Evolutionary conservation across 345 rosid genomes (phyloP).

Genomic region (Viola odorata): DNA sequence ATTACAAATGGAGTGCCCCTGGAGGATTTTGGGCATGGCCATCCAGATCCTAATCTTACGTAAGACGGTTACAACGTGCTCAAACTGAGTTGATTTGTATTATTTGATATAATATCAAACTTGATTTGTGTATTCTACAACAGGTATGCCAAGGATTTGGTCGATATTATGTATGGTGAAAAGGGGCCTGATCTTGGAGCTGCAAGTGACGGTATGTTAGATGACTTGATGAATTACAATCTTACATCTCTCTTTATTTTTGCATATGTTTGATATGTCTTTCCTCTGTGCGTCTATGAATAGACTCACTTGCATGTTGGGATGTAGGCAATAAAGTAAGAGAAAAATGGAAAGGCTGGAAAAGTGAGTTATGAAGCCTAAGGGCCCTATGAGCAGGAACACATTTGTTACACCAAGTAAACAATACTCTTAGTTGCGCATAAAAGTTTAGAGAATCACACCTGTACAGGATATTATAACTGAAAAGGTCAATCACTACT

Average conservation of each 20-base stretch:
- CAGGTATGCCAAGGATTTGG: conserved; percentile 96
- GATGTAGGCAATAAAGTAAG: too few relatives aligned
- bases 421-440: too few relatives aligned
- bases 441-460: too few relatives aligned
- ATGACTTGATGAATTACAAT: background rate
- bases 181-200: conserved; percentile 94
- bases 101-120: conserved; percentile 3
- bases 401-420: too few relatives aligned
- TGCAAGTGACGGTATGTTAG: conserved; percentile 81
- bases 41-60: conserved; percentile 97
- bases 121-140: conserved; percentile 20
- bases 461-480: too few relatives aligned
- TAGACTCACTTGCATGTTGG: too few relatives aligned
- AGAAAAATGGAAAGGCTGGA: too few relatives aligned
- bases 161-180: conserved; percentile 61
- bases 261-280: conserved; percentile 1
- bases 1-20: conserved; percentile 77
- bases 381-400: too few relatives aligned
- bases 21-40: conserved; percentile 96
- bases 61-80: conserved; percentile 29
- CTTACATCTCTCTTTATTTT: background rate
- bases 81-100: conserved; percentile 7
- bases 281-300: background rate
- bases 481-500: too few relatives aligned
- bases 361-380: too few relatives aligned